A percentile compares a stretch with the other conserved stretches of the same genome.
Evolutionary conservation across 1,284 basidiomycete genomes (phyloP).

Genomic region (Boletus sp.): DNA sequence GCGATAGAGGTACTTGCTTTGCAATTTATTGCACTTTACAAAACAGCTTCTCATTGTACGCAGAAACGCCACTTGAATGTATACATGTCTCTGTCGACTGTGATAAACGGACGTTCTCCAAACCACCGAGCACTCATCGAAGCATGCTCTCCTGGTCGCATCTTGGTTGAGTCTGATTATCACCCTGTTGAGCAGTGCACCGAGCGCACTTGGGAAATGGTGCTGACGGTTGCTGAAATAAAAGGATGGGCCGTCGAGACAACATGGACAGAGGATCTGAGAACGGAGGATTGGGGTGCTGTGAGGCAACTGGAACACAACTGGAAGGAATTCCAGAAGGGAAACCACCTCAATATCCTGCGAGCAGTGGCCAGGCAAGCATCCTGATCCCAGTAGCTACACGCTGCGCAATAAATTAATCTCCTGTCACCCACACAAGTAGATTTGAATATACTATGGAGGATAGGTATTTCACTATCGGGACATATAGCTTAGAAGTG

Average conservation of each 20-base stretch:
- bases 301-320: conserved; percentile 63
- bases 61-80: conserved; percentile 66
- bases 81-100: conserved; percentile 75
- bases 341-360: conserved; percentile 36
- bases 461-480: conserved; percentile 29
- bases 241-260: conserved; percentile 66
- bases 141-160: conserved; percentile 52
- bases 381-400: neutral
- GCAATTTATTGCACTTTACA: neutral
- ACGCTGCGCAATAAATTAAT: neutral
- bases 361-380: neutral
- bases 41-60: conserved; percentile 8
- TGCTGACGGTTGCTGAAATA: conserved; percentile 56
- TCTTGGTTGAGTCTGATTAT: conserved; percentile 78
- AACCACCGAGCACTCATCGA: conserved; percentile 57
- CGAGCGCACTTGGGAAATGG: conserved; percentile 65
- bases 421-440: neutral
- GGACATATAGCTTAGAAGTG: conserved; percentile 77
- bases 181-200: conserved; percentile 51
- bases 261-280: conserved; percentile 45
- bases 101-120: conserved; percentile 66
- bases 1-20: conserved; percentile 53
- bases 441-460: conserved; percentile 4
- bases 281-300: conserved; percentile 50
- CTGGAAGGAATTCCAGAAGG: conserved; percentile 56